A percentile compares a stretch with the other conserved stretches of the same genome.
phyloP scores from a whole-genome alignment of 495 filamentous ascomycete species.

The Neurospora tetraspora region DNA sequence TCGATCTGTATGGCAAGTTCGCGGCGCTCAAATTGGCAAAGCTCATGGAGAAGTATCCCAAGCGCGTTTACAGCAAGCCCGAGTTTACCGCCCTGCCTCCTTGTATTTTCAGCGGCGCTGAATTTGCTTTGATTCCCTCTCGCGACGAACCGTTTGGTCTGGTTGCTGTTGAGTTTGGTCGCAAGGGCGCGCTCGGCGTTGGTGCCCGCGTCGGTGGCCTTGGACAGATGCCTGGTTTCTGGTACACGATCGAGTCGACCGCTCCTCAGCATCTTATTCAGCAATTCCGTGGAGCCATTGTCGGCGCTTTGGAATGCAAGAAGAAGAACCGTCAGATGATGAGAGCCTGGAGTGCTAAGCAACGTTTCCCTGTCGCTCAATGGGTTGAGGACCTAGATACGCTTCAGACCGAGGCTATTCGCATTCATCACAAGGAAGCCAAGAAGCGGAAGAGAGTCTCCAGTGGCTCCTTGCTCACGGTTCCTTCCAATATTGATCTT shows the following conservation, averaged over 20 bases:
- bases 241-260: slow-evolving; percentile 56
- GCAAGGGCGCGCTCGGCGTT: slow-evolving; percentile 66
- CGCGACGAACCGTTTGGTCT: slow-evolving; percentile 70
- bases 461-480: slow-evolving; percentile 8
- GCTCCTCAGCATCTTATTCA: slow-evolving; percentile 57
- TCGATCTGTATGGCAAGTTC: slow-evolving; percentile 68
- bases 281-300: slow-evolving; percentile 62
- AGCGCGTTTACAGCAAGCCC: slow-evolving; percentile 59
- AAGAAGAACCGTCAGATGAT: slow-evolving; percentile 50
- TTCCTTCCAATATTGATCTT: slow-evolving; percentile 11
- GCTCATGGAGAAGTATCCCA: slow-evolving; percentile 60
- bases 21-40: slow-evolving; percentile 58
- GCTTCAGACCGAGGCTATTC: slow-evolving; percentile 45
- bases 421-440: slow-evolving; percentile 16
- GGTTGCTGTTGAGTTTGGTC: slow-evolving; percentile 70
- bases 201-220: slow-evolving; percentile 58
- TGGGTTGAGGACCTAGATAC: slow-evolving; percentile 55
- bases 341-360: slow-evolving; percentile 64
- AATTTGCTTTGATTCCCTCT: slow-evolving; percentile 68
- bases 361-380: slow-evolving; percentile 62
- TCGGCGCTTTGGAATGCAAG: slow-evolving; percentile 52
- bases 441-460: slow-evolving; percentile 2
- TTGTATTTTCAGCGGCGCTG: slow-evolving; percentile 64
- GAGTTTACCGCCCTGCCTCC: slow-evolving; percentile 63
- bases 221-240: slow-evolving; percentile 68